Conservation (phyloP, 345 rosid species). For the Psidium guajava region DNA sequence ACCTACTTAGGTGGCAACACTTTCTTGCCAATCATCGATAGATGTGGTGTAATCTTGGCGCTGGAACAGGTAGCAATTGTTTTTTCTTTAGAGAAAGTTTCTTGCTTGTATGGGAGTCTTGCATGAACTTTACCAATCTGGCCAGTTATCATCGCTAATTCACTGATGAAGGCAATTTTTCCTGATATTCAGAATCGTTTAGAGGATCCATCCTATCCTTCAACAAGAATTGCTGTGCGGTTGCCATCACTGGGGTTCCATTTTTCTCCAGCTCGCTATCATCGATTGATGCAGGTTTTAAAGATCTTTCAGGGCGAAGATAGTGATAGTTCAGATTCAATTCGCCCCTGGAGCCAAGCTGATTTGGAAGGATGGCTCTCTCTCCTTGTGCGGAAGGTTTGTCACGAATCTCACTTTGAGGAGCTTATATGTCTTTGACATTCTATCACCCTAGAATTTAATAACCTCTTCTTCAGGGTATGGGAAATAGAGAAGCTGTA, state of each 20-base stretch:
- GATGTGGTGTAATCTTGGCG: constrained; percentile 74
- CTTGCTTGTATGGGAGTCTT: background rate
- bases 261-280: constrained; percentile 98
- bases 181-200: constrained; percentile 43
- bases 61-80: constrained; percentile 68
- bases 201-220: constrained; percentile 75
- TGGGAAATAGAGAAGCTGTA: constrained; percentile 81
- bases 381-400: constrained; percentile 76
- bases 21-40: constrained; percentile 88
- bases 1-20: constrained; percentile 14
- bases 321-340: constrained; percentile 30
- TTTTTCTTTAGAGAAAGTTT: constrained; percentile 1
- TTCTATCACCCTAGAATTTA: background rate
- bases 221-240: constrained; percentile 73
- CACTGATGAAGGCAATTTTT: background rate
- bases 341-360: constrained; percentile 77
- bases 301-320: constrained; percentile 68
- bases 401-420: constrained; percentile 2
- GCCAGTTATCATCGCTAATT: background rate
- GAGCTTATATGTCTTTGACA: background rate
- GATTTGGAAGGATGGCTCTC: constrained; percentile 94
- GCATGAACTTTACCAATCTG: background rate
- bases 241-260: constrained; percentile 88
- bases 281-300: constrained; percentile 82
- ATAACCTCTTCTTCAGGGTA: constrained; percentile 44